Conservation (phyloP, 208 protist genomes). For the Trypanosomatidae sp. region DNA sequence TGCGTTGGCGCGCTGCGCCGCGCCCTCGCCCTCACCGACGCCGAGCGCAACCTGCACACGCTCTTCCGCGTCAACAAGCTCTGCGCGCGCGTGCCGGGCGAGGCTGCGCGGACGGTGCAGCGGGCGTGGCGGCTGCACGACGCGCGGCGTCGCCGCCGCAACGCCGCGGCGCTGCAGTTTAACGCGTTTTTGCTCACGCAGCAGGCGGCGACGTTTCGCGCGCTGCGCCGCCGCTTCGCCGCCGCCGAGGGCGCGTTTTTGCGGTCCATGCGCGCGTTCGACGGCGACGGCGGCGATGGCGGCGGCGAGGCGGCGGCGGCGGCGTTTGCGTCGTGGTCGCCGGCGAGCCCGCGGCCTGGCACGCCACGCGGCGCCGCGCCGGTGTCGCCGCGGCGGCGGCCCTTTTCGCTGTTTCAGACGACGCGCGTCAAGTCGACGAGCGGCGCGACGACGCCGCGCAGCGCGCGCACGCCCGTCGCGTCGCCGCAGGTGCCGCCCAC, state of each 20-base stretch:
- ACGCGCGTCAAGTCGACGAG: constrained; percentile 18
- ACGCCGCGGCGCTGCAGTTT: constrained; percentile 23
- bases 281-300: no score
- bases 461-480: no score
- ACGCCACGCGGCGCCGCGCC: no score
- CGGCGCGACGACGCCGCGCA: not conserved
- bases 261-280: no score
- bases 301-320: no score
- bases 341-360: no score
- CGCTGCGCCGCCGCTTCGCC: constrained; percentile 23
- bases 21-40: constrained; percentile 13
- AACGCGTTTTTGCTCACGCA: constrained; percentile 37
- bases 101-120: constrained; percentile 51
- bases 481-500: no score
- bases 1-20: constrained; percentile 27
- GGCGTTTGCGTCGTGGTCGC: no score
- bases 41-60: constrained; percentile 40
- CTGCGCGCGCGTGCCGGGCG: constrained; percentile 24
- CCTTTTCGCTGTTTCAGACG: constrained; percentile 27
- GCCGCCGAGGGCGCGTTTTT: constrained; percentile 20
- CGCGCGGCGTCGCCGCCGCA: constrained; percentile 18
- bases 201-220: constrained; percentile 28
- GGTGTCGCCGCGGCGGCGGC: constrained; percentile 18
- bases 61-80: constrained; percentile 54
- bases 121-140: constrained; percentile 41